Evolutionary conservation across 2,329 filamentous ascomycete genomes (phyloP).

Genomic region (Cladophialophora carrionii): DNA sequence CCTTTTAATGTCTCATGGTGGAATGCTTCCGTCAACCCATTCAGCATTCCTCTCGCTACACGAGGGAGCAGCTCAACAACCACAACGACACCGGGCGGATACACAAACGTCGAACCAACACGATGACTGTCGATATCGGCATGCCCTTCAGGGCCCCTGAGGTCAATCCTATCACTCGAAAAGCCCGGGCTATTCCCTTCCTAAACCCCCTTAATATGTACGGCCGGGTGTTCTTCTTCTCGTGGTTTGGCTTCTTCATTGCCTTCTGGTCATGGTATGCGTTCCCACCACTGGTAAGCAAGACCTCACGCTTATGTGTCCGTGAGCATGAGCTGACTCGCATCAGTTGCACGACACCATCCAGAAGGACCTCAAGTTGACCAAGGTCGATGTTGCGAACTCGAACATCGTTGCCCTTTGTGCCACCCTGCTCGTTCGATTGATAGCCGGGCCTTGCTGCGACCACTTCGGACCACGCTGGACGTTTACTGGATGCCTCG

Average conservation of each 20-base stretch:
- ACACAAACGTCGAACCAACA: background rate
- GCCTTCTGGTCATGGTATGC: slow-evolving; percentile 91
- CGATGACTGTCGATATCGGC: slow-evolving; percentile 24
- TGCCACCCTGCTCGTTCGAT: slow-evolving; percentile 74
- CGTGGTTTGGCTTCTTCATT: slow-evolving; percentile 82
- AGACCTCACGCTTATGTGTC: slow-evolving; percentile 14
- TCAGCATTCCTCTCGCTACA: background rate
- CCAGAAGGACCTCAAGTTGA: slow-evolving; percentile 74
- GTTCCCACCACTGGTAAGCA: slow-evolving; percentile 77
- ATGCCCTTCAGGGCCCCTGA: slow-evolving; percentile 58
- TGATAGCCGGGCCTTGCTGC: slow-evolving; percentile 79
- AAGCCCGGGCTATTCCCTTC: slow-evolving; percentile 77
- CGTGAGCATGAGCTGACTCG: slow-evolving; percentile 33
- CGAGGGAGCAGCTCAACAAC: background rate
- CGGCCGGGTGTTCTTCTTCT: slow-evolving; percentile 87
- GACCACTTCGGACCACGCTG: slow-evolving; percentile 79
- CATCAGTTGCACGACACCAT: slow-evolving; percentile 71
- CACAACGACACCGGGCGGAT: background rate
- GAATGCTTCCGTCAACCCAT: background rate
- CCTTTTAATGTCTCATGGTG: background rate
- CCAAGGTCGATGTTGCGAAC: slow-evolving; percentile 73
- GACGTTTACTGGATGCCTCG: slow-evolving; percentile 77
- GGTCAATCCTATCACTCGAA: slow-evolving; percentile 81
- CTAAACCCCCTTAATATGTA: slow-evolving; percentile 79
- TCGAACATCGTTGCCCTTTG: slow-evolving; percentile 85